Evolutionary conservation across 139 green algal species (phyloP).

Genomic region (Edaphochlamys debaryana): DNA sequence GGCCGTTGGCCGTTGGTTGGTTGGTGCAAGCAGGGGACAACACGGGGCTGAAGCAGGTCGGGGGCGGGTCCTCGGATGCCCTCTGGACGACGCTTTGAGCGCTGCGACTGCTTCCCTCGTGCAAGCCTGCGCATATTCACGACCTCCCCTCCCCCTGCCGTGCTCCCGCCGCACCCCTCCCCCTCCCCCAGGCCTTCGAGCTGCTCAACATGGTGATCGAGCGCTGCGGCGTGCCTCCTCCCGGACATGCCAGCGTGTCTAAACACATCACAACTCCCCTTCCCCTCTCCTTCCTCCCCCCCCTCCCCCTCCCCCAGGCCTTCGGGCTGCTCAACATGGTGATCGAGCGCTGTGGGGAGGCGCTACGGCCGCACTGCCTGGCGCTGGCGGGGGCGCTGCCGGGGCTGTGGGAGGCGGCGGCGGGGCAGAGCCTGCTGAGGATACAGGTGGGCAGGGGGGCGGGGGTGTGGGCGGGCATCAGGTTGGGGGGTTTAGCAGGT

Average conservation of each 20-base stretch:
- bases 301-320: slow-evolving; percentile 49
- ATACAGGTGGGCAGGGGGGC: slow-evolving; percentile 70
- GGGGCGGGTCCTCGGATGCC: too few species aligned
- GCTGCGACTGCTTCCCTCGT: too few species aligned
- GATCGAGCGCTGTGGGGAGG: slow-evolving; percentile 76
- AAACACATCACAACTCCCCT: too few species aligned
- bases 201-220: slow-evolving; percentile 85
- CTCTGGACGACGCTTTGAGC: too few species aligned
- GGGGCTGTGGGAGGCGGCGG: slow-evolving; percentile 70
- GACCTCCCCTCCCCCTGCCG: neutral
- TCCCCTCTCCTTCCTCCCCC: neutral
- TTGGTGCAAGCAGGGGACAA: too few species aligned
- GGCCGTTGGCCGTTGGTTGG: too few species aligned
- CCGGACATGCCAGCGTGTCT: too few species aligned
- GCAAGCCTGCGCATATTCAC: too few species aligned
- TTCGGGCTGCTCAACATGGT: slow-evolving; percentile 83
- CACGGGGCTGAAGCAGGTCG: too few species aligned
- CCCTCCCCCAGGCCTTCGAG: slow-evolving; percentile 68
- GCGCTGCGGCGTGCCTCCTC: too few species aligned
- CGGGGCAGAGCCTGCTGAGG: slow-evolving; percentile 80
- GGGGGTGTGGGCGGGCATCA: neutral
- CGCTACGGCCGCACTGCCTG: slow-evolving; percentile 60
- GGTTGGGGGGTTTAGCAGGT: too few species aligned
- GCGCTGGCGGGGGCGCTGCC: slow-evolving; percentile 76
- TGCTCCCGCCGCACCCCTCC: too few species aligned